Conservation (phyloP, 2,329 filamentous ascomycete species). For the Botrytis fragariae region DNA sequence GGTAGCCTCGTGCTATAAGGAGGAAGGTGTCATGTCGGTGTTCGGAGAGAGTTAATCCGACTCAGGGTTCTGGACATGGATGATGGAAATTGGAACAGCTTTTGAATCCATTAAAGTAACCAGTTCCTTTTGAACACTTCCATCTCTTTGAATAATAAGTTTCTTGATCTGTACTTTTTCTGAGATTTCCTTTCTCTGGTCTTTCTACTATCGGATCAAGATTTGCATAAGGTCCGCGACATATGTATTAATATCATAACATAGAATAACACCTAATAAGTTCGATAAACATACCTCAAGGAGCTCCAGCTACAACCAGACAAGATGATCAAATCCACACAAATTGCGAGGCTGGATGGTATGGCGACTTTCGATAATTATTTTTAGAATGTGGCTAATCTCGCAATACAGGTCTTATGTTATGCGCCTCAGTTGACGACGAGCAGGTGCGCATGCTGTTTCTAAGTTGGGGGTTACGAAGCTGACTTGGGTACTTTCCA, state of each 20-base stretch:
- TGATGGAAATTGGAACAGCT: constrained; percentile 10
- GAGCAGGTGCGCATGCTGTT: constrained; percentile 57
- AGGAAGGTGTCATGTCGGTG: not conserved
- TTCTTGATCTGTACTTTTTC: not conserved
- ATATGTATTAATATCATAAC: not conserved
- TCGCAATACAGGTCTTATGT: constrained; percentile 70
- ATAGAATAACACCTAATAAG: not conserved
- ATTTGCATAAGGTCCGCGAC: not conserved
- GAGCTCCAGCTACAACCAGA: constrained; percentile 10
- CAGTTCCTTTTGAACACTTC: not conserved
- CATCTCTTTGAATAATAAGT: not conserved
- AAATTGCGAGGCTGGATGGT: constrained; percentile 94
- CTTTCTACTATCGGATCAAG: not conserved
- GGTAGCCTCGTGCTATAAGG: not conserved
- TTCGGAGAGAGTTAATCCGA: constrained; percentile 1
- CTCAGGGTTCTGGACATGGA: not conserved
- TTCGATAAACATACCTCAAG: not conserved
- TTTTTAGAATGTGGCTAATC: not conserved
- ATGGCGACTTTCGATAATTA: constrained; percentile 21
- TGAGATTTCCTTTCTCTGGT: not conserved
- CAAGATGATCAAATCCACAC: constrained; percentile 76
- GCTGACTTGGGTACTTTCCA: constrained; percentile 35
- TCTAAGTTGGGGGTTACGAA: constrained; percentile 3
- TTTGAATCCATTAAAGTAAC: not conserved
- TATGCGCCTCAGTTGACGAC: constrained; percentile 93